Conservation (phyloP, 2,329 filamentous ascomycete species). For the Amauroascus niger region DNA sequence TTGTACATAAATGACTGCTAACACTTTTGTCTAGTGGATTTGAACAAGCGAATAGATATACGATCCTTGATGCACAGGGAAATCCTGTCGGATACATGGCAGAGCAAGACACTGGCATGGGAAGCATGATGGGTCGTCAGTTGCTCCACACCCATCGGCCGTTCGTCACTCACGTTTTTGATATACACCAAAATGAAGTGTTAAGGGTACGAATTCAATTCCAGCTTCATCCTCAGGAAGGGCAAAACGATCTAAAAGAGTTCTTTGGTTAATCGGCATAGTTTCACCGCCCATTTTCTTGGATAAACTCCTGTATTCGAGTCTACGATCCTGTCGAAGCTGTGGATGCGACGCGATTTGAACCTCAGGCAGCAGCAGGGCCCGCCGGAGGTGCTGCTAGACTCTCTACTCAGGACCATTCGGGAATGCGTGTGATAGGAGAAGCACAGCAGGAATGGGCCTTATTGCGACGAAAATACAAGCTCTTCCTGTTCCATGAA, state of each 20-base stretch:
- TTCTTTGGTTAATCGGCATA: conserved; percentile 20
- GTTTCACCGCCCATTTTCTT: conserved; percentile 56
- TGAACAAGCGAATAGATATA: conserved; percentile 57
- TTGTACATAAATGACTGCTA: background rate
- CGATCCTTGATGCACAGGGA: conserved; percentile 55
- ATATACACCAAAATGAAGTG: conserved; percentile 50
- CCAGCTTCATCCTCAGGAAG: background rate
- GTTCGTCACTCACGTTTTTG: conserved; percentile 58
- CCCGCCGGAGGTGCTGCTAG: conserved; percentile 40
- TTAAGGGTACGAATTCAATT: conserved; percentile 36
- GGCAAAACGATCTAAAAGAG: background rate
- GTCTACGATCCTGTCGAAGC: conserved; percentile 45
- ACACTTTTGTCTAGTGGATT: conserved; percentile 40
- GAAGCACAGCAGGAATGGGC: conserved; percentile 57
- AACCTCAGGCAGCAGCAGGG: conserved; percentile 34
- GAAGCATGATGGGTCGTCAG: conserved; percentile 48
- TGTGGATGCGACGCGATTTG: conserved; percentile 28
- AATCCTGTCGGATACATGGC: conserved; percentile 56
- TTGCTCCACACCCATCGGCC: conserved; percentile 53
- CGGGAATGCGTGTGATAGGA: conserved; percentile 53
- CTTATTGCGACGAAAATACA: conserved; percentile 53
- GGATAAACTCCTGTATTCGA: conserved; percentile 51
- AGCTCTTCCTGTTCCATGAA: conserved; percentile 51
- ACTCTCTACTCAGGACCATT: conserved; percentile 46
- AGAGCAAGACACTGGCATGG: conserved; percentile 52